Base-by-base conservation (phyloP, 163 green algal genomes). In the Picocystis sp. region DNA sequence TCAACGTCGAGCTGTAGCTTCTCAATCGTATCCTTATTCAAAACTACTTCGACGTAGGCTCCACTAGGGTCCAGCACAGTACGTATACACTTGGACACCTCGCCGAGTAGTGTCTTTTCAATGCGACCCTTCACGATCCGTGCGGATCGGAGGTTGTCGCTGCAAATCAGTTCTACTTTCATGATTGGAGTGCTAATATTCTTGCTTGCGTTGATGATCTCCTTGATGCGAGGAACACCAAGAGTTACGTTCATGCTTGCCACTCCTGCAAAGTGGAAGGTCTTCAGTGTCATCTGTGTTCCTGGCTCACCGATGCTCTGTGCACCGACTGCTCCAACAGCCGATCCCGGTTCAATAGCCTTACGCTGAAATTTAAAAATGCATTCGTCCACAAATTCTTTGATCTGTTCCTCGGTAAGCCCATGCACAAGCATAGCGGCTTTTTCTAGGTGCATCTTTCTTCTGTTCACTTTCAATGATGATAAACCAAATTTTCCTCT, bases 221-320 rank as follows among this genome's bases (percentile, higher is more conserved):
- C 89, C 74, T 98, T 98, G 69, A 98, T 94, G 53, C 89, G 84
- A 1, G 89, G 89, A 55, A 98, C 89, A 22, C 89, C 89, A 52
- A 92, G 76, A 17, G 85, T 93, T 14, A 74, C 52, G 54, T 93
- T 97, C 89, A 98, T 98, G 66, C 55, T 80, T 2, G 87, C 89
- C 48, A 98, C 88, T 9, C 89, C 89, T 11, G 89, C 89, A 77
- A 98, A 98, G 65, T 98, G 89, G 65, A 98, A 98, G 70, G 84
- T 98, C 69, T 98, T 98, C 12, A 98, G 78, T 15, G 89, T 98
- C 89, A 98, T 98, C 75, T 98, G 89, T 15, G 89, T 98, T 45
- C 86, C 89, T 0, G 89, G 89, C 70, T 97, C 87, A 35, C 86
- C 87, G 22, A 93, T 90, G 45, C 58, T 79, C 67, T 94, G 85